A percentile compares a stretch with the other conserved stretches of the same genome.
phyloP scores from a whole-genome alignment of 306 rosid species.

The Purshia tridentata region DNA sequence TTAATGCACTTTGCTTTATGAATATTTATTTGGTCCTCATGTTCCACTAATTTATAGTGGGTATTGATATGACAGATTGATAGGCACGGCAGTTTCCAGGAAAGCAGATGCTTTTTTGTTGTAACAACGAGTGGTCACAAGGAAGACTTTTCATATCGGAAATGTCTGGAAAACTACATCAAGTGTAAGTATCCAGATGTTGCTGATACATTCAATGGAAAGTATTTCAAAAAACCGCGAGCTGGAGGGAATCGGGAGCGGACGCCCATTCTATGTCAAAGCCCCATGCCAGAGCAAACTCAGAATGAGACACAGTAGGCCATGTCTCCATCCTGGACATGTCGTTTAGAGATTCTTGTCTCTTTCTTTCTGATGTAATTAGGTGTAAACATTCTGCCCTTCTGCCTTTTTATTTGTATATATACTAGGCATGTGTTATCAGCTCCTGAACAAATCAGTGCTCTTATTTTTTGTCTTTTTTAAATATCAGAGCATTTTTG shows the following conservation, averaged over 20 bases:
- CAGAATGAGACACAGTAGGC: slow-evolving; percentile 20
- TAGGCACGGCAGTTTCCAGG: slow-evolving; percentile 65
- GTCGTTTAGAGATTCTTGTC: not conserved
- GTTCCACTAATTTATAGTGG: not conserved
- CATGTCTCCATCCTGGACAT: not conserved
- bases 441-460: not conserved
- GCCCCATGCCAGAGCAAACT: slow-evolving; percentile 31
- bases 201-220: slow-evolving; percentile 58
- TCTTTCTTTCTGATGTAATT: slow-evolving; percentile 7
- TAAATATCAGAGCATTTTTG: not conserved
- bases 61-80: slow-evolving; percentile 51
- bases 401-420: slow-evolving; percentile 42
- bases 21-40: not conserved
- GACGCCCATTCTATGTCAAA: slow-evolving; percentile 21
- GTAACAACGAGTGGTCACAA: slow-evolving; percentile 63
- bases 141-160: slow-evolving; percentile 77
- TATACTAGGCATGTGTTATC: slow-evolving; percentile 33
- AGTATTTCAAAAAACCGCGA: slow-evolving; percentile 58
- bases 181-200: slow-evolving; percentile 56
- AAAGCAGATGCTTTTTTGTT: slow-evolving; percentile 73
- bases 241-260: slow-evolving; percentile 37
- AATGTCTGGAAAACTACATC: slow-evolving; percentile 61
- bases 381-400: slow-evolving; percentile 6
- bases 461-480: not conserved
- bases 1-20: not conserved